phyloP scores from a whole-genome alignment of 2,329 filamentous ascomycete genomes.

The Penicillium nordicum region DNA sequence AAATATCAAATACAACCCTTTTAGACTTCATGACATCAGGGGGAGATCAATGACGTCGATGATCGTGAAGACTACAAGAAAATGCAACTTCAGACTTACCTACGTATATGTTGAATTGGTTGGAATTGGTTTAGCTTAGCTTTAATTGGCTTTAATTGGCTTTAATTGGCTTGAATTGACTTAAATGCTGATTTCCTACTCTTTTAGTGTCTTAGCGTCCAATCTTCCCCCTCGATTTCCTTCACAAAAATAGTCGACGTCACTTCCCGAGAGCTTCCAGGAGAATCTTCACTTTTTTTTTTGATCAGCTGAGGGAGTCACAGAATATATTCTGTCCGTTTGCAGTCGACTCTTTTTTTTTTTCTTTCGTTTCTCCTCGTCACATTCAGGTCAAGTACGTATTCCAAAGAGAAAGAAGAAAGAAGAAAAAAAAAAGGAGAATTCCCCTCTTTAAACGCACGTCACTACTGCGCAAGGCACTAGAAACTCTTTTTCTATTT shows the following conservation, averaged over 20 bases:
- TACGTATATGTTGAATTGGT: too few relatives aligned
- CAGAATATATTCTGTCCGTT: constrained; percentile 9
- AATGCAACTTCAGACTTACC: constrained; percentile 3
- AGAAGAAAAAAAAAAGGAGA: background rate
- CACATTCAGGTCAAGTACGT: constrained; percentile 1
- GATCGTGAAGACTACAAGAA: constrained; percentile 14
- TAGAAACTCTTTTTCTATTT: constrained; percentile 4
- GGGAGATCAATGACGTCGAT: constrained; percentile 21
- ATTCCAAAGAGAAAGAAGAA: background rate
- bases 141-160: too few relatives aligned
- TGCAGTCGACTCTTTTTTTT: constrained; percentile 13
- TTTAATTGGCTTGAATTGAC: too few relatives aligned
- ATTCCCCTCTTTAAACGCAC: constrained; percentile 19
- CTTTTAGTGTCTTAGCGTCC: background rate
- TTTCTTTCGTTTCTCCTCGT: background rate
- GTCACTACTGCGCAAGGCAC: constrained; percentile 36
- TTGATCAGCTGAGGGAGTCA: background rate
- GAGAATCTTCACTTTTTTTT: background rate
- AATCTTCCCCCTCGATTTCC: background rate
- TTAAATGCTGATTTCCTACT: background rate
- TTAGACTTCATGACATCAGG: constrained; percentile 20
- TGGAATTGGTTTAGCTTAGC: background rate
- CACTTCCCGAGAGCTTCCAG: constrained; percentile 10
- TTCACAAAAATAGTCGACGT: constrained; percentile 10
- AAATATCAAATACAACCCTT: background rate